A percentile compares a stretch with the other conserved stretches of the same genome.
These are phyloP conservation scores for Urtica urens DNA, from an alignment of 306 rosid species.

Conservation along the genomic window DNA sequence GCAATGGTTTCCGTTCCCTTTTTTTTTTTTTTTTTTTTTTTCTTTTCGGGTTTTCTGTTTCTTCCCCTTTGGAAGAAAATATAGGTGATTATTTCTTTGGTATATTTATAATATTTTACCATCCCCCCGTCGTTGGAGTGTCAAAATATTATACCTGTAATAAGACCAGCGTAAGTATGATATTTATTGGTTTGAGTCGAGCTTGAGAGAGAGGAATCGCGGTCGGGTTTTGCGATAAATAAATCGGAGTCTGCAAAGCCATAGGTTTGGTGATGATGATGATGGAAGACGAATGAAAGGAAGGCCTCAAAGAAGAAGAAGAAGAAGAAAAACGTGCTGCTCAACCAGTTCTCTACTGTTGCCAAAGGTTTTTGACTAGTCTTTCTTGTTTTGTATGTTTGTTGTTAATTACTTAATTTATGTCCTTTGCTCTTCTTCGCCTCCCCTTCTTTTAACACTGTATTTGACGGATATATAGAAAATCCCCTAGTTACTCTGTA, in stretches of 20 bases:
- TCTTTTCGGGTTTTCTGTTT: constrained; percentile 10
- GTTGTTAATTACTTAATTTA: neutral
- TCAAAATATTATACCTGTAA: neutral
- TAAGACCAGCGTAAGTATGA: too few species aligned
- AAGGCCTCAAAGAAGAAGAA: neutral
- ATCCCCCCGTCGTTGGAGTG: constrained; percentile 11
- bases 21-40: too few species aligned
- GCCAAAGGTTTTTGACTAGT: constrained; percentile 7
- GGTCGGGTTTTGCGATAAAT: too few species aligned
- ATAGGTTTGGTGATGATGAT: too few species aligned
- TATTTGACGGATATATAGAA: constrained; percentile 15
- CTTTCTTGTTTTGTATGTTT: constrained; percentile 2
- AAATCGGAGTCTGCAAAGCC: too few species aligned
- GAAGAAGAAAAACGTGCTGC: neutral
- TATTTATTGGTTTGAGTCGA: too few species aligned
- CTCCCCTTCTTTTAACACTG: constrained; percentile 4
- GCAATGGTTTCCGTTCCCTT: too few species aligned
- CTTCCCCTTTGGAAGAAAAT: constrained; percentile 8
- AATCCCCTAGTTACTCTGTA: constrained; percentile 14
- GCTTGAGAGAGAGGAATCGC: too few species aligned
- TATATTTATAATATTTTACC: neutral
- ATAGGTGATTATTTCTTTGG: constrained; percentile 5
- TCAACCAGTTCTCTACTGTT: constrained; percentile 2
- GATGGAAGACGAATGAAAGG: neutral
- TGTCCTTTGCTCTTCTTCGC: neutral